Evolutionary conservation across 306 rosid genomes (phyloP), one percentile per base, ranked within the genome.

Genomic region (Corylus americana): DNA sequence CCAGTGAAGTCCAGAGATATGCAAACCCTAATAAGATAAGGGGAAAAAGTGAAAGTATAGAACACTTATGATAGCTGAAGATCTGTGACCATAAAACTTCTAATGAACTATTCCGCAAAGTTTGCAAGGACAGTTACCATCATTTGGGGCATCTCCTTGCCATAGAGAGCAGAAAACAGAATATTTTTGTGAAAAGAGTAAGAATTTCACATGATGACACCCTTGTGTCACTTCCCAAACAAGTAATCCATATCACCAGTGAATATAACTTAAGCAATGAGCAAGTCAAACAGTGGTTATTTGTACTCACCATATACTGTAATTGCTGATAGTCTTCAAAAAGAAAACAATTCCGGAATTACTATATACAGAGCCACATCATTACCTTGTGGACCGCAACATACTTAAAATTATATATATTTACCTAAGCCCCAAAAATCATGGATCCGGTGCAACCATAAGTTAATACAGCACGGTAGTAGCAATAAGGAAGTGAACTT

Each of bases 61-160:
- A 80, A 81, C 54, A 84, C 66, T 71, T 47, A 70, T 71, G 78
- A 83, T 80, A 84, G 75, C 87, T 86, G 80, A 76, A 82, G 48
- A 68, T 77, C 74, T 74, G 83, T 82, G 87, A 78, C 55, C 84
- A 78, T 71, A 87, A 55, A 88, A 87, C 90, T 61, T 66, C 86
- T 85, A 86, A 80, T 64, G 76, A 79, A 82, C 88, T 83, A 50
- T 71, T 82, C 77, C 25, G 79, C 74, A 85, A 80, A 80, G 67
- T 83, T 85, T 85, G 86, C 79, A 83, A 81, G 79, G 73, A 80
- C 81, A 76, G 78, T 73, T 84, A 78, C 84, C 97, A 83, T 87
- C 87, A 74, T 70, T 76, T 59, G 70, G 73, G 88, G 92, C 74
- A 85, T 75, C 77, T 82, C 89, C 81, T 85, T 89, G 82, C 77